A percentile compares a stretch with the other conserved stretches of the same genome.
Evolutionary conservation across 2,329 filamentous ascomycete species (phyloP).

Genomic region (Sphaerulina vaccinii): DNA sequence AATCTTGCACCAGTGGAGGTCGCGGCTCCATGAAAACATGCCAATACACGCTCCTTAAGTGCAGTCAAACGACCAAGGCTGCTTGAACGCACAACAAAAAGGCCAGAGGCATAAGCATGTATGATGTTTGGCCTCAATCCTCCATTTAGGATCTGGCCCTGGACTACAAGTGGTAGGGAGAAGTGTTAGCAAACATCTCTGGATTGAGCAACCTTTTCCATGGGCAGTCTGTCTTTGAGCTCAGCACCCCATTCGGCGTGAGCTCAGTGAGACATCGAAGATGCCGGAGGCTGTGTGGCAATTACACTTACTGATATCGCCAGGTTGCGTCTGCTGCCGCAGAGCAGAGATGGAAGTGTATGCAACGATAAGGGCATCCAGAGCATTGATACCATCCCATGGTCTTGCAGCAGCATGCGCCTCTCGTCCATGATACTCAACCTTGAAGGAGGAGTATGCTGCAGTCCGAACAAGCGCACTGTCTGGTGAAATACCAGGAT

Average conservation of each 20-base stretch:
- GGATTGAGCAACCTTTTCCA: no score
- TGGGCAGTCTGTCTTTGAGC: no score
- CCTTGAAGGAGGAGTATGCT: conserved; percentile 48
- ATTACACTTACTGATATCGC: no score
- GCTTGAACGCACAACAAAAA: conserved; percentile 40
- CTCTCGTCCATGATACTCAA: conserved; percentile 50
- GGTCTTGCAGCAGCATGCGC: conserved; percentile 39
- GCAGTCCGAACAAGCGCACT: conserved; percentile 49
- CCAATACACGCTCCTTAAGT: conserved; percentile 35
- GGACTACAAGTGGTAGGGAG: no score
- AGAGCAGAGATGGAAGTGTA: conserved; percentile 39
- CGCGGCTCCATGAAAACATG: conserved; percentile 51
- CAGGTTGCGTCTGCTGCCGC: conserved; percentile 42
- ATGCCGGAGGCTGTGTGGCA: no score
- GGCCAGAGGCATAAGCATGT: conserved; percentile 41
- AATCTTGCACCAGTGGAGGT: conserved; percentile 49
- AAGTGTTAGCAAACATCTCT: no score
- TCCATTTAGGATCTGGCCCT: conserved; percentile 34
- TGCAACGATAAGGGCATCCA: conserved; percentile 36
- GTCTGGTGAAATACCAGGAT: conserved; percentile 41
- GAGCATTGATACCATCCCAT: conserved; percentile 37
- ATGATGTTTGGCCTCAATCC: conserved; percentile 41
- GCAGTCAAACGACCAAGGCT: conserved; percentile 33
- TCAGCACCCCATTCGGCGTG: no score
- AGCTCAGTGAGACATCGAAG: no score